Evolutionary conservation across 108 stramenopile genomes (phyloP).

Genomic region (Skeletonema tropicum): DNA sequence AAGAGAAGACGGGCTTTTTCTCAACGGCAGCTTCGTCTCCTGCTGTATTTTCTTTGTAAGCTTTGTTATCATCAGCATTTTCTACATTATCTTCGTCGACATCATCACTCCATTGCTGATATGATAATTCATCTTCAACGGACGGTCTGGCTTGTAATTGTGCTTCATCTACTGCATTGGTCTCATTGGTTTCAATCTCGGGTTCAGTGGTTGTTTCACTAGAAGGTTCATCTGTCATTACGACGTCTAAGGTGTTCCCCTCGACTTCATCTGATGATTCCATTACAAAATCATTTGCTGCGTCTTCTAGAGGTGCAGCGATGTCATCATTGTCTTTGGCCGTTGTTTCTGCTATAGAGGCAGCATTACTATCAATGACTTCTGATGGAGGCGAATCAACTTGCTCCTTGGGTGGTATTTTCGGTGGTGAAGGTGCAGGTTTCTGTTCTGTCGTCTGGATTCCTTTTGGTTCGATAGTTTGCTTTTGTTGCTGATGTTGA

Average conservation of each 20-base stretch:
- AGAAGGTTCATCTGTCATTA: background rate
- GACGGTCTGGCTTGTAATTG: conserved; percentile 25
- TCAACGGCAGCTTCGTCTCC: background rate
- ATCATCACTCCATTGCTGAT: conserved; percentile 43
- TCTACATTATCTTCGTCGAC: conserved; percentile 7
- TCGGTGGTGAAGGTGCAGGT: background rate
- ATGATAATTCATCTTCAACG: conserved; percentile 49
- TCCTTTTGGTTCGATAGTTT: background rate
- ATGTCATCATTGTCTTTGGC: conserved; percentile 42
- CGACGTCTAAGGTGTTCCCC: background rate
- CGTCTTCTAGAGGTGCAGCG: conserved; percentile 25
- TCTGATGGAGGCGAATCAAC: conserved; percentile 5
- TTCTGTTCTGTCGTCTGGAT: background rate
- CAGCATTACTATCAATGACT: conserved; percentile 21
- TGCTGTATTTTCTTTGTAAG: background rate
- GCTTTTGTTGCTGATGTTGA: background rate
- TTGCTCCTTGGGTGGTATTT: background rate
- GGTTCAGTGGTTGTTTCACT: conserved; percentile 5
- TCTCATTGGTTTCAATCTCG: background rate
- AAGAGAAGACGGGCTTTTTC: conserved; percentile 22
- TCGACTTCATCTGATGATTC: conserved; percentile 14
- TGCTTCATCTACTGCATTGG: background rate
- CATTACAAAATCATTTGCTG: conserved; percentile 17
- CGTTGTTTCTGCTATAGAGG: conserved; percentile 16
- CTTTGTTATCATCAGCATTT: background rate